These are phyloP conservation scores for Cladorrhinum sp. DNA, from an alignment of 2,329 filamentous ascomycete genomes.

Conservation along the genomic window DNA sequence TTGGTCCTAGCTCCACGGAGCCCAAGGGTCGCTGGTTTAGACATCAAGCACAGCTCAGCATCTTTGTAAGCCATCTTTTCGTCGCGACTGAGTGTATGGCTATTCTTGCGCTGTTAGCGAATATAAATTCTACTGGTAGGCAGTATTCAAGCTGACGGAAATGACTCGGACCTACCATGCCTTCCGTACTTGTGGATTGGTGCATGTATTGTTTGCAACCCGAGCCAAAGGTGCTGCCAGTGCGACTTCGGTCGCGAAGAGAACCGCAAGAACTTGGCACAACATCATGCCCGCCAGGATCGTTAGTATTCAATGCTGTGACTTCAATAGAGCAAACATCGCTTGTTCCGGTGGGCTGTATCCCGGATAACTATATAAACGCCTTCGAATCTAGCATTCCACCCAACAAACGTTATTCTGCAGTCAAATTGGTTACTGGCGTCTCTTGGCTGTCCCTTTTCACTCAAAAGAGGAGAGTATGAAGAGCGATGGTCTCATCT, in stretches of 20 bases:
- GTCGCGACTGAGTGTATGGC: conserved; percentile 25
- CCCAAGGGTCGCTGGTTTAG: conserved; percentile 20
- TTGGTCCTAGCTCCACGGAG: conserved; percentile 23
- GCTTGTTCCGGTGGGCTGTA: no score
- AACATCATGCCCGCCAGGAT: neutral
- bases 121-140: neutral
- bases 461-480: no score
- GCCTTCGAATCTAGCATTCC: no score
- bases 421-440: no score
- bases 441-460: no score
- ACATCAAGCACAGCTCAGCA: conserved; percentile 31
- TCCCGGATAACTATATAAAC: no score
- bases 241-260: neutral
- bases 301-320: no score
- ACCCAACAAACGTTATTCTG: no score
- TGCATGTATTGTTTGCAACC: neutral
- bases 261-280: neutral
- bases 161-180: conserved; percentile 11
- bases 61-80: conserved; percentile 29
- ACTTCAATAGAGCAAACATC: no score
- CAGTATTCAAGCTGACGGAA: neutral
- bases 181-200: neutral
- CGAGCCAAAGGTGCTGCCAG: neutral
- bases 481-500: no score
- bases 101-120: neutral